These are phyloP conservation scores for Delonix regia DNA, from an alignment of 306 rosid genomes.

Conservation along the genomic window DNA sequence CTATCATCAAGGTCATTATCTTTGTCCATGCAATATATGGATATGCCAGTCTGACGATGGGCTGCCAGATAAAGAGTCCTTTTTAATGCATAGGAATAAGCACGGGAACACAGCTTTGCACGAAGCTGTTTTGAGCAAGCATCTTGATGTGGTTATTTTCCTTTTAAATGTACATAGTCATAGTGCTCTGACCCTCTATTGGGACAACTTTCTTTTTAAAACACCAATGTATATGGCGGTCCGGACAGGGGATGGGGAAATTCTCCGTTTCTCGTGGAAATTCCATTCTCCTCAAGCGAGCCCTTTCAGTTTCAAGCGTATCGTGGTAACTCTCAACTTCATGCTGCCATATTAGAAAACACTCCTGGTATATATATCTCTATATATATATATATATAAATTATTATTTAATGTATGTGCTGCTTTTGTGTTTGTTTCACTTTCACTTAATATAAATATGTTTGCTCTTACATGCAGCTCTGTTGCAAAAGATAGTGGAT, in stretches of 20 bases:
- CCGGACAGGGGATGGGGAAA: background rate
- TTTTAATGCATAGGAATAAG: no score
- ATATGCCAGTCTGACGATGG: no score
- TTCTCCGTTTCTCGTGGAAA: background rate
- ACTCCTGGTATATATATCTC: slow-evolving; percentile 6
- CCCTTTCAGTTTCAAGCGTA: background rate
- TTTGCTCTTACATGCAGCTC: no score
- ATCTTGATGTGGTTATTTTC: background rate
- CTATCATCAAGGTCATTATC: no score
- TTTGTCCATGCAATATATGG: no score
- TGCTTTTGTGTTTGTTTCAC: no score
- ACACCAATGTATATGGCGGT: slow-evolving; percentile 42
- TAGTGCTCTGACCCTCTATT: no score
- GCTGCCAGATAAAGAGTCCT: no score
- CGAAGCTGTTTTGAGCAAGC: slow-evolving; percentile 19
- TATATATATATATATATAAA: no score
- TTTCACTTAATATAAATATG: no score
- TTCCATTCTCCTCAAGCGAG: background rate
- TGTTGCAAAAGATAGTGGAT: background rate
- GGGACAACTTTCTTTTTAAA: background rate
- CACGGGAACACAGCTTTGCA: slow-evolving; percentile 39
- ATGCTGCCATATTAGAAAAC: slow-evolving; percentile 20
- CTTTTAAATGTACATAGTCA: no score
- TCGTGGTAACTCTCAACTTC: slow-evolving; percentile 31
- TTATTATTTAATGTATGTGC: no score